These are phyloP conservation scores for Backusella parvicylindrica DNA, from an alignment of 192 early-diverging fungal genomes.

Conservation along the genomic window DNA sequence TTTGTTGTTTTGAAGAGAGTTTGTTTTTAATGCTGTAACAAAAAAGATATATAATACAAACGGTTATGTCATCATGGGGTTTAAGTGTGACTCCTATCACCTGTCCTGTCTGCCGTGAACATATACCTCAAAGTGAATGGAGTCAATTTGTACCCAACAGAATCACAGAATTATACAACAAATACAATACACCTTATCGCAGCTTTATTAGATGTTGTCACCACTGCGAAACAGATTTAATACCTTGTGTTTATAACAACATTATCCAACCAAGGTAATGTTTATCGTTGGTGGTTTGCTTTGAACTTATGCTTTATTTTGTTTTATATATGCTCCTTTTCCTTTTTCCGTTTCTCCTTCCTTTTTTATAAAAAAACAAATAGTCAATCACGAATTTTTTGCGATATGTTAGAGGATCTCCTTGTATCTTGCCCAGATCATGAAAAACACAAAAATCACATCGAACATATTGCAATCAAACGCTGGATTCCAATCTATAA, in stretches of 20 bases:
- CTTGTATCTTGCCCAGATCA: neutral
- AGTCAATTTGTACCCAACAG: slow-evolving; percentile 47
- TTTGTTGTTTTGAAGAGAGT: neutral
- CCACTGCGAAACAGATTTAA: slow-evolving; percentile 44
- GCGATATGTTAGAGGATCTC: neutral
- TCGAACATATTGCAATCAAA: neutral
- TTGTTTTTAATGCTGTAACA: neutral
- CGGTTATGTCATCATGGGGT: slow-evolving; percentile 57
- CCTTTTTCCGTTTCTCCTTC: neutral
- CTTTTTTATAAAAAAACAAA: neutral
- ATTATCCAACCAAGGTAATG: neutral
- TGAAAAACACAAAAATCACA: slow-evolving; percentile 9
- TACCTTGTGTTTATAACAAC: slow-evolving; percentile 26
- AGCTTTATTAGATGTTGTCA: slow-evolving; percentile 49
- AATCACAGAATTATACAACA: slow-evolving; percentile 42
- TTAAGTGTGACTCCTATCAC: slow-evolving; percentile 52
- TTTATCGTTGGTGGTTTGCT: neutral
- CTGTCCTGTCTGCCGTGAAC: slow-evolving; percentile 54
- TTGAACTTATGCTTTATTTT: neutral
- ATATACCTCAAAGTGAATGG: slow-evolving; percentile 52
- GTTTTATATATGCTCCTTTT: neutral
- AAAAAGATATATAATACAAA: slow-evolving; percentile 48
- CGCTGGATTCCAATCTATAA: neutral
- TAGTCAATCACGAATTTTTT: neutral
- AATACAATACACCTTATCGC: slow-evolving; percentile 53